Evolutionary conservation across 2,329 filamentous ascomycete species (phyloP).

Genomic region (Clonostachys solani): DNA sequence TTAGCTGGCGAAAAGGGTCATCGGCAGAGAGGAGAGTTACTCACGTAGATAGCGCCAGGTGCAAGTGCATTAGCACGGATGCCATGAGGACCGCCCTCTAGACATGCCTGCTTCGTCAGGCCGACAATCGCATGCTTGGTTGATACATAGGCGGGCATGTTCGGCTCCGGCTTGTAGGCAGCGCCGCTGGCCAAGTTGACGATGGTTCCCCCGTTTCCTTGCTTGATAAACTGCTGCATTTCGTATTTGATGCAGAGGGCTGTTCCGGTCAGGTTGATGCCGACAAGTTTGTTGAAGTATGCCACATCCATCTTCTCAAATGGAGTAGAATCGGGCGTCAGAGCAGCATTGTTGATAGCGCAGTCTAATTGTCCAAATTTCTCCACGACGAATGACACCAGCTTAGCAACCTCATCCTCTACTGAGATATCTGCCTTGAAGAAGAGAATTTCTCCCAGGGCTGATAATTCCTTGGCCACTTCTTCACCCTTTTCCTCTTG

Average conservation of each 20-base stretch:
- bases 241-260: conserved; percentile 12
- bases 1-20: background rate
- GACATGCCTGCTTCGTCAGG: conserved; percentile 28
- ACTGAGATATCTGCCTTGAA: conserved; percentile 9
- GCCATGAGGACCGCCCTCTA: conserved; percentile 23
- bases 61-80: conserved; percentile 13
- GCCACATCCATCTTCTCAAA: conserved; percentile 10
- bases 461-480: conserved; percentile 7
- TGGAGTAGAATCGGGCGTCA: conserved; percentile 9
- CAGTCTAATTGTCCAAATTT: conserved; percentile 9
- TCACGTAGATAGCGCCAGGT: conserved; percentile 10
- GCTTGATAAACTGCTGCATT: conserved; percentile 14
- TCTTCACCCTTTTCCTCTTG: conserved; percentile 9
- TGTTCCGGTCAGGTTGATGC: conserved; percentile 11
- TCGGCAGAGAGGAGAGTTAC: background rate
- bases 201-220: conserved; percentile 28
- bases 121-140: conserved; percentile 33
- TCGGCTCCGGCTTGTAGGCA: conserved; percentile 13
- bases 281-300: conserved; percentile 10
- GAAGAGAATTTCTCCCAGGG: conserved; percentile 7
- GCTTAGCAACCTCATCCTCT: conserved; percentile 5
- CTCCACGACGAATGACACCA: conserved; percentile 9
- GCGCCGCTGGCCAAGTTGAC: conserved; percentile 35
- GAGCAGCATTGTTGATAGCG: conserved; percentile 10
- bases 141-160: conserved; percentile 21